Conservation (phyloP, 2,329 filamentous ascomycete genomes). For the Decorospora gaudefroyi region DNA sequence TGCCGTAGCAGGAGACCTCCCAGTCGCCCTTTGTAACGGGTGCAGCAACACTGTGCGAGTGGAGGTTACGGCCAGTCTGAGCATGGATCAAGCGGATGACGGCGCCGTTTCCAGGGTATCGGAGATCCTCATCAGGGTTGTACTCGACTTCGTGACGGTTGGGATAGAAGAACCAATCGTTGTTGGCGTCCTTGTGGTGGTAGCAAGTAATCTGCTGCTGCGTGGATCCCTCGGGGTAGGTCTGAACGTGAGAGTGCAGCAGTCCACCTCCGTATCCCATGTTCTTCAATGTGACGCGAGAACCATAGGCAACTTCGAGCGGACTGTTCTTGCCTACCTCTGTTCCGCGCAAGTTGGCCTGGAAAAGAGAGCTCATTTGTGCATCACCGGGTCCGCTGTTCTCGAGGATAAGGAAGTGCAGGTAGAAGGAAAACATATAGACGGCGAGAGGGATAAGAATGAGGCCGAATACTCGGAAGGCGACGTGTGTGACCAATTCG, state of each 20-base stretch:
- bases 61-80: conserved; percentile 94
- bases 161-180: conserved; percentile 99
- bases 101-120: conserved; percentile 76
- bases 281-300: conserved; percentile 91
- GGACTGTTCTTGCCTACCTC: conserved; percentile 94
- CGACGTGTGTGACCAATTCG: conserved; percentile 75
- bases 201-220: conserved; percentile 99
- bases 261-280: conserved; percentile 99
- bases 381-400: conserved; percentile 95
- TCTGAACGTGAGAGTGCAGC: conserved; percentile 94
- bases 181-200: conserved; percentile 99
- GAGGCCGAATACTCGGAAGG: conserved; percentile 78
- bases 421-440: conserved; percentile 92
- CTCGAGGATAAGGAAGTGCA: conserved; percentile 92
- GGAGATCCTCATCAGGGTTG: conserved; percentile 69
- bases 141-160: conserved; percentile 78
- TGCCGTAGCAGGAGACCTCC: conserved; percentile 96
- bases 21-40: conserved; percentile 86
- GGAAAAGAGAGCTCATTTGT: conserved; percentile 99
- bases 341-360: conserved; percentile 91
- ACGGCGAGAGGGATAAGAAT: conserved; percentile 88
- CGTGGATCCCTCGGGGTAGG: conserved; percentile 86
- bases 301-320: conserved; percentile 87
- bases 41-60: conserved; percentile 88
- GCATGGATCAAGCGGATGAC: conserved; percentile 87